Evolutionary conservation across 176 grass and related monocot genomes (phyloP).

Genomic region (Melocanna baccifera): DNA sequence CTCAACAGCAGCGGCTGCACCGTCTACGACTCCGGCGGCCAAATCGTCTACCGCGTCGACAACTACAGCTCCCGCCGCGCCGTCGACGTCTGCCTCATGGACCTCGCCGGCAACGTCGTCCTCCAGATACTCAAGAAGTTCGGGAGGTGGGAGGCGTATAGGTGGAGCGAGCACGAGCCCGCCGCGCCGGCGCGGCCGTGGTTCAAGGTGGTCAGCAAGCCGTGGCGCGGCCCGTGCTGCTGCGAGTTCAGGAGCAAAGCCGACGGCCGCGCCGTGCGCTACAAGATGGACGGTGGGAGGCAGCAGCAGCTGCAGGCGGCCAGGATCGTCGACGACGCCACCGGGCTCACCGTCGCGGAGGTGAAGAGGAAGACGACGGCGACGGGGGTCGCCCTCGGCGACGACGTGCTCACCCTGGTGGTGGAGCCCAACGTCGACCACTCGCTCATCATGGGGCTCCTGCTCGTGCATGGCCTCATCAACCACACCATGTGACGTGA

Average conservation of each 20-base stretch:
- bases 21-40: constrained; percentile 69
- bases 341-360: constrained; percentile 64
- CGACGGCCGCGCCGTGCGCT: constrained; percentile 28
- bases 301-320: constrained; percentile 31
- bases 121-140: constrained; percentile 61
- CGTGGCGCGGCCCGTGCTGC: constrained; percentile 37
- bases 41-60: constrained; percentile 78
- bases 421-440: constrained; percentile 72
- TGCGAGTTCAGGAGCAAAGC: constrained; percentile 30
- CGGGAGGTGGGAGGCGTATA: constrained; percentile 67
- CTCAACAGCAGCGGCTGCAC: constrained; percentile 76
- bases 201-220: constrained; percentile 52
- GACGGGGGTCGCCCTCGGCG: constrained; percentile 54
- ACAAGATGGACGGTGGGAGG: constrained; percentile 43
- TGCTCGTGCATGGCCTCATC: constrained; percentile 76
- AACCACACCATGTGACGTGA: constrained; percentile 27
- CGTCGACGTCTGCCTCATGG: constrained; percentile 72
- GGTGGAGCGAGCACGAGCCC: constrained; percentile 5
- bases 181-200: constrained; percentile 30
- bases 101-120: constrained; percentile 57
- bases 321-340: constrained; percentile 57
- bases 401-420: constrained; percentile 74
- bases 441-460: constrained; percentile 65
- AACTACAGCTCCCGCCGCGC: constrained; percentile 60
- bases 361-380: constrained; percentile 80